Percentiles rank a stretch among this genome's conserved stretches.
phyloP scores from a whole-genome alignment of 441 rosid genomes.

The Eruca vesicaria region DNA sequence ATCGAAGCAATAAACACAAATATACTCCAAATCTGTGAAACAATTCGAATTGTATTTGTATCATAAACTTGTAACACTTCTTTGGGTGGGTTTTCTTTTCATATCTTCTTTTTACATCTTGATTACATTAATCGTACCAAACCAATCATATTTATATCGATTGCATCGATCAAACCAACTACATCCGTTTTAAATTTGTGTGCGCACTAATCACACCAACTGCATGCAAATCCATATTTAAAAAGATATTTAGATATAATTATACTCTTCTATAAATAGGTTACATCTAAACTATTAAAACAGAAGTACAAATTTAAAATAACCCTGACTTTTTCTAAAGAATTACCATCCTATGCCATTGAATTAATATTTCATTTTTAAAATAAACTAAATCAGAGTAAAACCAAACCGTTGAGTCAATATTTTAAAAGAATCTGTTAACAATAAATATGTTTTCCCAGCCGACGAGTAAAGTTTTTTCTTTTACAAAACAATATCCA shows the following conservation, averaged over 20 bases:
- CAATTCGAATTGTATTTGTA: neutral
- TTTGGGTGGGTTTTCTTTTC: neutral
- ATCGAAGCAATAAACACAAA: neutral
- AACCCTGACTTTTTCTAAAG: too few species aligned
- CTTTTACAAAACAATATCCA: too few species aligned
- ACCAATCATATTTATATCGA: neutral
- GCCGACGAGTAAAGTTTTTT: too few species aligned
- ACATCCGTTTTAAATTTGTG: neutral
- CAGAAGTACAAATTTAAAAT: too few species aligned
- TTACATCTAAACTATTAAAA: too few species aligned
- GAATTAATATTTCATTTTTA: too few species aligned
- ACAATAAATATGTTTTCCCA: too few species aligned
- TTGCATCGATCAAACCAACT: slow-evolving; percentile 5
- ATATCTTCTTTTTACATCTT: neutral
- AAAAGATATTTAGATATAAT: neutral
- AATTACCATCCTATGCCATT: too few species aligned
- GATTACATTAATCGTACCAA: slow-evolving; percentile 3
- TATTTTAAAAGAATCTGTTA: too few species aligned
- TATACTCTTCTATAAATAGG: neutral
- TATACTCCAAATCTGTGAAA: neutral
- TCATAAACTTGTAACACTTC: too few species aligned
- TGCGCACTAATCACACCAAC: neutral
- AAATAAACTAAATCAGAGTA: too few species aligned
- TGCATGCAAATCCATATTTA: neutral
- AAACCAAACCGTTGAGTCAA: too few species aligned